Conservation (phyloP, 441 rosid species). For the Capsella rubella region DNA sequence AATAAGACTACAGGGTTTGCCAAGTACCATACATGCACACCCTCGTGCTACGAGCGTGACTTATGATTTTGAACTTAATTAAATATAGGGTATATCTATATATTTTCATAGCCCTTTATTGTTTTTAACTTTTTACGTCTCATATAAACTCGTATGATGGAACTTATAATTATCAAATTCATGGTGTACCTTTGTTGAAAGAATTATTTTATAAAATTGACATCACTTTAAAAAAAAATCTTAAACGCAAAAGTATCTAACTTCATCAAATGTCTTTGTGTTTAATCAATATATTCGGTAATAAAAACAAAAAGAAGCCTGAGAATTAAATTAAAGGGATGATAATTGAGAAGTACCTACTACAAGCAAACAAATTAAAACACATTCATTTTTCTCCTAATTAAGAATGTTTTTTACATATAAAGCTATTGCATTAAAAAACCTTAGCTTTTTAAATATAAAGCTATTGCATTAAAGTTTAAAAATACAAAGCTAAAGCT, state of each 20-base stretch:
- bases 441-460: too few relatives aligned
- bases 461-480: too few relatives aligned
- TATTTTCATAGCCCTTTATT: background rate
- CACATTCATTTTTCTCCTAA: too few relatives aligned
- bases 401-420: too few relatives aligned
- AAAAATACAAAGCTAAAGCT: too few relatives aligned
- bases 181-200: background rate
- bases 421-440: too few relatives aligned
- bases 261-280: background rate
- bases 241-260: background rate
- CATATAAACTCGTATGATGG: background rate
- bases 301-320: too few relatives aligned
- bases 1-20: background rate
- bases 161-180: background rate
- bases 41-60: slow-evolving; percentile 1
- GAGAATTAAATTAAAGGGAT: too few relatives aligned
- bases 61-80: background rate
- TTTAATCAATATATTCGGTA: too few relatives aligned
- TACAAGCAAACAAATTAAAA: too few relatives aligned
- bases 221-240: background rate
- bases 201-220: background rate
- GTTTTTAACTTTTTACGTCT: background rate
- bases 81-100: too few relatives aligned
- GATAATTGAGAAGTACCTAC: too few relatives aligned
- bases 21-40: slow-evolving; percentile 21